Evolutionary conservation across 768 basidiomycete genomes (phyloP), one percentile per base, ranked within the genome.

Genomic region (Auriculariales sp.): DNA sequence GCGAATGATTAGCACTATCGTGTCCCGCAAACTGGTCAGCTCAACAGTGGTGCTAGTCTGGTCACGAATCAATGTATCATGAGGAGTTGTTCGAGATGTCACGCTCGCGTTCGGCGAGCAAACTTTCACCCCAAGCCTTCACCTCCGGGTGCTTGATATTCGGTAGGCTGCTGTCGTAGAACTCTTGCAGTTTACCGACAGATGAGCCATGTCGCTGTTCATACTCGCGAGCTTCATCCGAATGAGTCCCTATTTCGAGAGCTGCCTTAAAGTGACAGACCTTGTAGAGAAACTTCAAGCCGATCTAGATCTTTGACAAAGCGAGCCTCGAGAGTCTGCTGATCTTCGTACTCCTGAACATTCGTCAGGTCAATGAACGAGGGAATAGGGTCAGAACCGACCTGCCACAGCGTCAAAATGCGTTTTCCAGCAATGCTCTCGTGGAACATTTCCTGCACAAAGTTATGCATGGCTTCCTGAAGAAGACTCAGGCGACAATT

Each of bases 271-370:
- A 35, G n/a, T n/a, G 3, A 39, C 42, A 28, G 59, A 77, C 84
- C 88, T 73, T 93, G 89, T 0, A 79, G 68, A 0, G 86, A 86
- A 83, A 93, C 84, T 62, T 93, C 89, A 50, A 90, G 80, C 4
- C 84, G 72, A 59, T 93, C 89, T 3, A 92, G 71, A 60, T 93
- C 89, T 90, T 50, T 93, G 34, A 93, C 89, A 58, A 93, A 90
- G 50, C 68, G 77, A 0, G 90, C 87, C 61, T 93, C 91, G 3
- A 73, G 59, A 0, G 81, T 81, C 54, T 68, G 57, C 2, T 78
- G 78, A 28, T 75, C 78, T 66, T 94, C 90, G 59, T 94, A 93
- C 64, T 94, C 89, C 83, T 90, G 53, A 29, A 12, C n/a, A n/a
- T n/a, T n/a, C 22, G n/a, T n/a, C 15, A 10, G n/a, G n/a, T n/a